Conservation (phyloP, 345 rosid genomes). For the Passiflora organensis region DNA sequence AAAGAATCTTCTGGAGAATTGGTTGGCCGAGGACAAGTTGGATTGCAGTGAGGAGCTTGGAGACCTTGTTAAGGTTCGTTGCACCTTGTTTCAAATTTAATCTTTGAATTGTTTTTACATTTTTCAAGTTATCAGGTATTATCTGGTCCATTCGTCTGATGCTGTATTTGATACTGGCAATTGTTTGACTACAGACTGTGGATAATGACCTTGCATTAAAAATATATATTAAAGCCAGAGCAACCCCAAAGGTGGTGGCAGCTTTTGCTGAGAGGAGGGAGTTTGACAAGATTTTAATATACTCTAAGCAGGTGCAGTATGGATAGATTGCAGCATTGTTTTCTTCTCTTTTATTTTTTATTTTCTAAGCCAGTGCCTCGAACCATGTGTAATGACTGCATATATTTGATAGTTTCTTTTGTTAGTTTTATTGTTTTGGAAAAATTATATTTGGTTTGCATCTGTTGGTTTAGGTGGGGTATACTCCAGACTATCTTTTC, state of each 20-base stretch:
- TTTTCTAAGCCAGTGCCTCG: not conserved
- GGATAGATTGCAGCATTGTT: too few species aligned
- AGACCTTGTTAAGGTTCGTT: conserved; percentile 88
- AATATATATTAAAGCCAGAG: conserved; percentile 93
- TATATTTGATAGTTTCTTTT: not conserved
- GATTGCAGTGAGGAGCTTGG: conserved; percentile 99
- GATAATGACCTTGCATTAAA: conserved; percentile 97
- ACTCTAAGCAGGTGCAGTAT: conserved; percentile 77
- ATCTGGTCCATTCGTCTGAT: not conserved
- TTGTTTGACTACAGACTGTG: conserved; percentile 65
- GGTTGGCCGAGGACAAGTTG: conserved; percentile 98
- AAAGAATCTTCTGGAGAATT: conserved; percentile 90
- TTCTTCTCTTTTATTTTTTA: too few species aligned
- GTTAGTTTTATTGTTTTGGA: not conserved
- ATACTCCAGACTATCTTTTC: conserved; percentile 94
- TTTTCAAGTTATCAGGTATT: too few species aligned
- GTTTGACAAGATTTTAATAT: conserved; percentile 88
- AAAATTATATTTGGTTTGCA: not conserved
- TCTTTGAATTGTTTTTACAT: too few species aligned
- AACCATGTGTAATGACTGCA: not conserved
- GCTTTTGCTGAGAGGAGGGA: conserved; percentile 98
- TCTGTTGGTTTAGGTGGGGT: conserved; percentile 61
- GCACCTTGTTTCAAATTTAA: too few species aligned
- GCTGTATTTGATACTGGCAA: not conserved
- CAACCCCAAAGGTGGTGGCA: conserved; percentile 96